Conservation (phyloP, 495 filamentous ascomycete genomes). For the Ramalina intermedia region DNA sequence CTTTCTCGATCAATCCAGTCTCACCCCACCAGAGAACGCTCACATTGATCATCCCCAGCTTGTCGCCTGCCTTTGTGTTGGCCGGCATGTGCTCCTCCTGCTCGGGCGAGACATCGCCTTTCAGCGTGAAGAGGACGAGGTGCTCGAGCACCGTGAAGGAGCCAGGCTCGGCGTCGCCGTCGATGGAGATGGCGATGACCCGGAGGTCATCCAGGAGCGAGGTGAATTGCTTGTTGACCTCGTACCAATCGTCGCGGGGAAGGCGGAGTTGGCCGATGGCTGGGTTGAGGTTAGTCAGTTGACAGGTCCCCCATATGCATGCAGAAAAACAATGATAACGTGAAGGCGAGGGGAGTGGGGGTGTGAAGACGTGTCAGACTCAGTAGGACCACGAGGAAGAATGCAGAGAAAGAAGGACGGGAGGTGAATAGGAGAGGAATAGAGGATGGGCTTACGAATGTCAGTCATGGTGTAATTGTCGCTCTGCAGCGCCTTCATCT, state of each 20-base stretch:
- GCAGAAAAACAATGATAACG: not conserved
- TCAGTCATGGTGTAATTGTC: constrained; percentile 3
- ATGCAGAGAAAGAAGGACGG: too few species aligned
- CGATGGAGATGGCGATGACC: not conserved
- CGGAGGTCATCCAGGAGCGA: not conserved
- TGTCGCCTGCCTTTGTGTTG: not conserved
- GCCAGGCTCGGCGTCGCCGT: not conserved
- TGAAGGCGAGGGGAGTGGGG: not conserved
- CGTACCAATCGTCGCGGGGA: not conserved
- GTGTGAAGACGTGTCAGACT: too few species aligned
- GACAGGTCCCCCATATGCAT: not conserved
- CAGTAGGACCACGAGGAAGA: too few species aligned
- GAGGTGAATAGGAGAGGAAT: too few species aligned
- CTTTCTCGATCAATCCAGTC: not conserved
- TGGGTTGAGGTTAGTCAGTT: not conserved
- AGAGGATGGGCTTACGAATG: not conserved
- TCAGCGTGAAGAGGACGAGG: not conserved
- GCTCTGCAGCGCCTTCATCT: not conserved
- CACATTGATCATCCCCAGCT: constrained; percentile 1
- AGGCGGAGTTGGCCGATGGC: not conserved
- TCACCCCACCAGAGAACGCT: not conserved
- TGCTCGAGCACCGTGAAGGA: constrained; percentile 1
- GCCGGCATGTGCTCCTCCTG: not conserved
- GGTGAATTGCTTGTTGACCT: not conserved
- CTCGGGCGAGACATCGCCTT: not conserved